Conservation (phyloP, 2,329 filamentous ascomycete genomes). For the Didymellaceae sp. region DNA sequence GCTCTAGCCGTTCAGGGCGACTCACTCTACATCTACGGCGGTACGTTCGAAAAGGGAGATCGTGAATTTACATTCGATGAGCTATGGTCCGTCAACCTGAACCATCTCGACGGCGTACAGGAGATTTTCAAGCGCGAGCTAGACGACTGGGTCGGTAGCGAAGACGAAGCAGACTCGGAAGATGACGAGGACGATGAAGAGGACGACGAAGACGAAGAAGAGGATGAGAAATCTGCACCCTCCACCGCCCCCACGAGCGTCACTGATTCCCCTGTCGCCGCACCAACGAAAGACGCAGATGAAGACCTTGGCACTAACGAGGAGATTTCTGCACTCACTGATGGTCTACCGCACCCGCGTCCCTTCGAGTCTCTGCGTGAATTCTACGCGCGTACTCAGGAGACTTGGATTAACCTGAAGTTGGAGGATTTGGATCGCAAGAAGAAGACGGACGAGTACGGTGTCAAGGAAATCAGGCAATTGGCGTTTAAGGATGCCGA, state of each 20-base stretch:
- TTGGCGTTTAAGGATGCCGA: conserved; percentile 90
- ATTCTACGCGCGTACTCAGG: conserved; percentile 87
- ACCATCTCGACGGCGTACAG: conserved; percentile 91
- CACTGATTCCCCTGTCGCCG: conserved; percentile 30
- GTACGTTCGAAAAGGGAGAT: conserved; percentile 94
- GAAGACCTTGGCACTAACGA: conserved; percentile 56
- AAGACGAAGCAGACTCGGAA: conserved; percentile 52
- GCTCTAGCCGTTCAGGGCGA: conserved; percentile 91
- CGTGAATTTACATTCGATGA: conserved; percentile 96
- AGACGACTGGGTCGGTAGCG: conserved; percentile 76
- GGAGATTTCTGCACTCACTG: conserved; percentile 64
- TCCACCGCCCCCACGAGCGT: conserved; percentile 62
- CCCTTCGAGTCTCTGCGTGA: conserved; percentile 91
- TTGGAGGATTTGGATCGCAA: conserved; percentile 70
- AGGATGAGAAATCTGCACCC: conserved; percentile 50
- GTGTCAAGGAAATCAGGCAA: conserved; percentile 86
- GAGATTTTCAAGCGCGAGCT: conserved; percentile 87
- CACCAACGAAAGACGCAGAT: conserved; percentile 39
- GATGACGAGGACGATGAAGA: conserved; percentile 52
- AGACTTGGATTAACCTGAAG: conserved; percentile 88
- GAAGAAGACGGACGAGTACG: conserved; percentile 60
- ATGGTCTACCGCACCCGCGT: conserved; percentile 75
- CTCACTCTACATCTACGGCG: conserved; percentile 90
- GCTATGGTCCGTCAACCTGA: conserved; percentile 90
- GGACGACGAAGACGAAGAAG: conserved; percentile 44